Evolutionary conservation across 345 rosid species (phyloP), one percentile per base, ranked within the genome.

Genomic region (Psidium guajava): DNA sequence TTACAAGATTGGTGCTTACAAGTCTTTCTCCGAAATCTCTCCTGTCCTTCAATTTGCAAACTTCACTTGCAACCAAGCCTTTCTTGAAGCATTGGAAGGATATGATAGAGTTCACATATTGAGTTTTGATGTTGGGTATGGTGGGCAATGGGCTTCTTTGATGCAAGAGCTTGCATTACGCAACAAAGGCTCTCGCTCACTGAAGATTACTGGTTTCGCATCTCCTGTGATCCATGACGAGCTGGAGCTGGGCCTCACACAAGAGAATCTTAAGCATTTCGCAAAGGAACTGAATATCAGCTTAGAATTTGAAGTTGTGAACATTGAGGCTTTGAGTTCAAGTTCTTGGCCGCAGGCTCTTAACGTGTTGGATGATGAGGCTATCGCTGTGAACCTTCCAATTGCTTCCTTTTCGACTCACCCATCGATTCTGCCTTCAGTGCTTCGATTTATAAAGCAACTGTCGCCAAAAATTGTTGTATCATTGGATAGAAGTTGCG

Each of bases 111-210:
- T 97, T 84, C 99, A 97, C 92, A 91, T 97, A 87, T 75, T 97
- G 59, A 98, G 96, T 90, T 97, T 97, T 49, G 98, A 97, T 82
- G 87, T 97, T 18, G 98, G 98, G 6, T 95, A 89, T 82, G 99
- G 99, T 25, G 97, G 95, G 57, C 98, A 95, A 86, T 95, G 98
- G 98, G 93, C 99, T 27, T 97, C 99, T 85, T 86, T 97, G 27
- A 94, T 97, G 94, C 99, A 95, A 86, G 99, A 97, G 82, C 98
- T 97, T 51, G 94, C 93, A 44, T 86, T 92, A 75, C 88, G 91
- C 86, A 92, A 84, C 73, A 92, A 93, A 25, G 91, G 91, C 47
- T 88, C 92, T 15, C 90, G 97, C 58, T 92, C 92, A 0, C 92
- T 97, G 3, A 95, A 92, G 84, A 89, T 97, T 80, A 95, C 97